Evolutionary conservation across 2,329 filamentous ascomycete genomes (phyloP), one percentile per base, ranked within the genome.

Genomic region (Mycosphaerella sp.): DNA sequence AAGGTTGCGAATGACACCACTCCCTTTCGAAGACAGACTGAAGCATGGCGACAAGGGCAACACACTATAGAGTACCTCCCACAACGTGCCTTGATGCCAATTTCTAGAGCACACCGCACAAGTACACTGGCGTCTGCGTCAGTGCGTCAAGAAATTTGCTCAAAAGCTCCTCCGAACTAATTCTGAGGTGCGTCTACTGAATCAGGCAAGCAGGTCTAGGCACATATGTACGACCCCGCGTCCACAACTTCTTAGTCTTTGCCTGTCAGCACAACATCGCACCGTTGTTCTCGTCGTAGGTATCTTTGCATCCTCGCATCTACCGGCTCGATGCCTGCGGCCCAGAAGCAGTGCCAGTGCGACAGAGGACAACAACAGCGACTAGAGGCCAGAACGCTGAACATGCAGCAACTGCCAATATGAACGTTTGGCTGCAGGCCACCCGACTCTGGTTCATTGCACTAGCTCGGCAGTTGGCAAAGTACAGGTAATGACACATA

Each of bases 171-270:
- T 29, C 26, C 26, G 40, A 42, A 42, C n/a, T 6, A 9, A 17
- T 9, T 42, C 14, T 17, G 21, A 21, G 21, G 21, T 21, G 40
- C 21, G 14, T 17, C 9, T 32, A 31, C 42, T 29, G 34, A 43
- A 38, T 49, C 23, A 43, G 31, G 23, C 47, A 42, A 49, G 39
- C 47, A 49, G 47, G 32, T 49, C 38, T 42, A 26, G 47, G 47
- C 47, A 38, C 12, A 49, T n/a, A 49, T n/a, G 39, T 50, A 50
- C 48, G 38, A 32, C 40, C 31, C 39, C 42, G 48, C 48, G 44
- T 50, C n/a, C 21, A 34, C 43, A 39, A 43, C 48, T 42, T 21
- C 21, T 21, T 21, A 21, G 21, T 21, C 21, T 21, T 42, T 26
- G 43, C 29, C 39, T 43, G 23, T 34, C 48, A 50, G 39, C 14